These are phyloP conservation scores for Fusarium sp. DNA, from an alignment of 2,329 filamentous ascomycete species.

Conservation along the genomic window DNA sequence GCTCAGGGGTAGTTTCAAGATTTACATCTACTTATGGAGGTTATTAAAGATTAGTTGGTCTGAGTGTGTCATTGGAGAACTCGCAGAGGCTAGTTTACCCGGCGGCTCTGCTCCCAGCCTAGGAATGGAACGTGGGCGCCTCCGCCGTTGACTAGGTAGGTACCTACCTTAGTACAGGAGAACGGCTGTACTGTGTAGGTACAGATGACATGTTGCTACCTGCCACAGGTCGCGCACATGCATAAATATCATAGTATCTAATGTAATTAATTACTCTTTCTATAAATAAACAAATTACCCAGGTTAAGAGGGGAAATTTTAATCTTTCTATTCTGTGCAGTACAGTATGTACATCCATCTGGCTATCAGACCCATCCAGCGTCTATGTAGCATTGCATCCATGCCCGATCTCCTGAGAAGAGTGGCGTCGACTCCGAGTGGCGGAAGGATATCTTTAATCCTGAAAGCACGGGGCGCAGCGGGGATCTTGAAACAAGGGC, in stretches of 20 bases:
- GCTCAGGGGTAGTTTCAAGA: constrained; percentile 43
- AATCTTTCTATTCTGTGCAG: neutral
- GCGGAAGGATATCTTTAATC: constrained; percentile 33
- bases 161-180: neutral
- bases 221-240: neutral
- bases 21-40: constrained; percentile 12
- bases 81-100: constrained; percentile 8
- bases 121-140: neutral
- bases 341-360: neutral
- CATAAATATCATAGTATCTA: neutral
- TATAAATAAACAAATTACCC: neutral
- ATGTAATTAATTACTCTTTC: too few relatives aligned
- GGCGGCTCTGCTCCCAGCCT: constrained; percentile 11
- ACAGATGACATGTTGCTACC: neutral
- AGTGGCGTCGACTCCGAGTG: constrained; percentile 33
- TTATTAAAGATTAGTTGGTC: constrained; percentile 29
- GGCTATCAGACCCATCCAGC: constrained; percentile 7
- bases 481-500: constrained; percentile 36
- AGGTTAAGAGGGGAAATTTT: neutral
- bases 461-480: constrained; percentile 20
- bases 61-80: constrained; percentile 21
- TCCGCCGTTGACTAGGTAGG: neutral
- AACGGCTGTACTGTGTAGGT: neutral
- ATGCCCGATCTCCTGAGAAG: constrained; percentile 4
- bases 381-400: constrained; percentile 25